Percentiles rank a stretch among this genome's conserved stretches.
These are phyloP conservation scores for Pyrenochaeta sp. DNA, from an alignment of 2,329 filamentous ascomycete species.

Conservation along the genomic window DNA sequence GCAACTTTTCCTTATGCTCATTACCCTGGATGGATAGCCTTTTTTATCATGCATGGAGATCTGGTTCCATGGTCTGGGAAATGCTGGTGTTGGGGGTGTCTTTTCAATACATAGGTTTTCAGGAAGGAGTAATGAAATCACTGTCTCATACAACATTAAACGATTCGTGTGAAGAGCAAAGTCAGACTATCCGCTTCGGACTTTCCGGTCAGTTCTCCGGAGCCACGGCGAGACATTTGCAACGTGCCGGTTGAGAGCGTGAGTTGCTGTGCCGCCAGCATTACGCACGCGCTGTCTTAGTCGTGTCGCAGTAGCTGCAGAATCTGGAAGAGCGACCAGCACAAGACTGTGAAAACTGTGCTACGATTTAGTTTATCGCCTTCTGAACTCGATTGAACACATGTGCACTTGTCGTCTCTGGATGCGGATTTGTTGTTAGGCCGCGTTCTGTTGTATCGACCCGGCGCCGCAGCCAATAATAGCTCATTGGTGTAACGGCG, in stretches of 20 bases:
- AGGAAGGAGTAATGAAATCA: slow-evolving; percentile 25
- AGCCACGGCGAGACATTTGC: too few relatives aligned
- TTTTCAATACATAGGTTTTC: slow-evolving; percentile 22
- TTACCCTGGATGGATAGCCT: slow-evolving; percentile 10
- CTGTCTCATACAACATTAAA: slow-evolving; percentile 13
- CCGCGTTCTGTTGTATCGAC: slow-evolving; percentile 1
- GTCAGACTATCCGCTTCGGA: too few relatives aligned
- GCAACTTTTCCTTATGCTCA: slow-evolving; percentile 22
- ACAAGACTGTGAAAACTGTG: too few relatives aligned
- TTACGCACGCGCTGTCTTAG: slow-evolving; percentile 5
- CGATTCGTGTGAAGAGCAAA: slow-evolving; percentile 1
- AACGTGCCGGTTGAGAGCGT: not conserved
- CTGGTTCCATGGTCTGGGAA: slow-evolving; percentile 18
- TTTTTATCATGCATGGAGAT: slow-evolving; percentile 23
- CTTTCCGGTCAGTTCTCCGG: too few relatives aligned
- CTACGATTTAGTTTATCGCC: too few relatives aligned
- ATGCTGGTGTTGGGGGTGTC: slow-evolving; percentile 24
- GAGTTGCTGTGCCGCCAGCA: slow-evolving; percentile 6
- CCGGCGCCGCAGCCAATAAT: slow-evolving; percentile 24
- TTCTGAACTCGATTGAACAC: too few relatives aligned
- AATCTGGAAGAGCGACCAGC: not conserved
- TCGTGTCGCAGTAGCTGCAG: not conserved
- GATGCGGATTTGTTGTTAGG: too few relatives aligned
- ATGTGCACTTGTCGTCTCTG: not conserved
- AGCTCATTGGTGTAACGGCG: slow-evolving; percentile 19